Evolutionary conservation across 257 asterid species (phyloP), one percentile per base, ranked within the genome.

Genomic region (Paulownia fortunei): DNA sequence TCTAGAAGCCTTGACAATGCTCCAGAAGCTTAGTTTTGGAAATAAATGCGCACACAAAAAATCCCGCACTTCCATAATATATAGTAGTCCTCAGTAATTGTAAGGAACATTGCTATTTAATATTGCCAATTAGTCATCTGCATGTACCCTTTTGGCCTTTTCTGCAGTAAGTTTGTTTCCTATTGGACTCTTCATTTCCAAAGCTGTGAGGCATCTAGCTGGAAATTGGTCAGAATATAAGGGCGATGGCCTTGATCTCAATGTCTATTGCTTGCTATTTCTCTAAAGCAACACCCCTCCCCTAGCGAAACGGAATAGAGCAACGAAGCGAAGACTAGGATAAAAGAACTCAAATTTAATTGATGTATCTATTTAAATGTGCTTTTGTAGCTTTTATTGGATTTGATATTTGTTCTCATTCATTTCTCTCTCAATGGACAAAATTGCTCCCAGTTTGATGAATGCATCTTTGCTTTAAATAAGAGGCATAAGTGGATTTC

Each of bases 1-100:
- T n/a, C n/a, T n/a, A n/a, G 23, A 49, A 41, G 58, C 36, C 61
- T 66, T 60, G 52, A 39, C 5, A 66, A 66, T 65, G 75, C 58
- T 30, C 47, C 42, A 34, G 73, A 49, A 3, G 58, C 74, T 47
- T 61, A 62, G 52, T 12, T 24, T 23, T 68, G 72, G 13, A 21
- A 68, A 12, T 21, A 13, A n/a, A n/a, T n/a, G n/a, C 32, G 12
- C 11, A 18, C 2, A 52, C 3, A 21, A n/a, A n/a, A n/a, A n/a
- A n/a, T n/a, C n/a, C n/a, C 19, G 5, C 55, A 37, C n/a, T 41
- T 68, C 24, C 30, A 30, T 21, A 30, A 37, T 39, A 16, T 41
- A 6, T 8, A 19, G 5, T 1, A 65, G 10, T 37, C 16, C 55
- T 37, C 5, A 5, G 34, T 18, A 13, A 64, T 36, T 36, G 13